Conservation (phyloP, 2,329 filamentous ascomycete genomes). For the Neonectria neomacrospora region DNA sequence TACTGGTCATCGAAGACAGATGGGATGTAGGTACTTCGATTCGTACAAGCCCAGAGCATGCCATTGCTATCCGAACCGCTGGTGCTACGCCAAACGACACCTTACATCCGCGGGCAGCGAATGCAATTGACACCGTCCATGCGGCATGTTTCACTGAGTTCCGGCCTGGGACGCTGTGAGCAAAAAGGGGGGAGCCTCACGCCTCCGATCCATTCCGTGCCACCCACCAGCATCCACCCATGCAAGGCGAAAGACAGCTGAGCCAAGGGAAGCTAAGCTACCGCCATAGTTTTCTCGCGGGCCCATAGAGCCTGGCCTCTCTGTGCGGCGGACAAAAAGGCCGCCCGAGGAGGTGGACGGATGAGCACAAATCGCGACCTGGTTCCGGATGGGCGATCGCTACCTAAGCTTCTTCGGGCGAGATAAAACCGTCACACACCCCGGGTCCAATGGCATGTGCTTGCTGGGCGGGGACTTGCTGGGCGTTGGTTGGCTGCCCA, state of each 20-base stretch:
- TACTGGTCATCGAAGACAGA: not conserved
- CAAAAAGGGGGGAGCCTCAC: constrained; percentile 32
- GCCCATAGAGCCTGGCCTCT: not conserved
- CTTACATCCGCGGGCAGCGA: not conserved
- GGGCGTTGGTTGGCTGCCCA: constrained; percentile 36
- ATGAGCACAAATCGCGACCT: constrained; percentile 24
- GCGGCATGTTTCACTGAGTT: constrained; percentile 10
- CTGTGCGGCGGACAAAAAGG: constrained; percentile 19
- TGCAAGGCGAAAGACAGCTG: constrained; percentile 30
- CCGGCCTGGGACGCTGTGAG: constrained; percentile 13
- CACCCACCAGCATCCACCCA: constrained; percentile 26
- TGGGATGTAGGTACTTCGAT: not conserved
- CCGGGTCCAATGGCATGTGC: constrained; percentile 39
- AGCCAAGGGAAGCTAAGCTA: constrained; percentile 26
- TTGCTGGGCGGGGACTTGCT: constrained; percentile 30
- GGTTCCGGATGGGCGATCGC: constrained; percentile 33
- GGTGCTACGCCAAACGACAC: not conserved
- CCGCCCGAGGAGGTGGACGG: constrained; percentile 12
- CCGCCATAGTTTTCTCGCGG: constrained; percentile 18
- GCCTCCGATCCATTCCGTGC: constrained; percentile 37
- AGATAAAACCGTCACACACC: constrained; percentile 40
- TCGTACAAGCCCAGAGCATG: not conserved
- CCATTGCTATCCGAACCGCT: not conserved
- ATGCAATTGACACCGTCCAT: not conserved
- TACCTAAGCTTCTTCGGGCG: constrained; percentile 38